These are phyloP conservation scores for Aureobasidium subglaciale DNA, from an alignment of 2,329 filamentous ascomycete genomes.

Conservation along the genomic window DNA sequence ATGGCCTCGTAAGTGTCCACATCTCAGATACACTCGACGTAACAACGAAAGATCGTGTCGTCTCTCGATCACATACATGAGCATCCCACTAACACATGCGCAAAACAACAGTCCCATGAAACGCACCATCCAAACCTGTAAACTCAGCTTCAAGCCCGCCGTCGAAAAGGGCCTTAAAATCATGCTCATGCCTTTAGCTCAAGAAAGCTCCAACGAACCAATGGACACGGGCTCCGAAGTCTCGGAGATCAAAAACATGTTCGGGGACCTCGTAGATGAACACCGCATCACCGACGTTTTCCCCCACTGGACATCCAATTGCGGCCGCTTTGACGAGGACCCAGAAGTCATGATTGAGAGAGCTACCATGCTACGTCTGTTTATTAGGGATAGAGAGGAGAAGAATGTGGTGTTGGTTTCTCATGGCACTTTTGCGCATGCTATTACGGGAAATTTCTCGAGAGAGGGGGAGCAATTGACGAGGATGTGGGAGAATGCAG, in stretches of 20 bases:
- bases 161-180: constrained; percentile 47
- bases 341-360: constrained; percentile 50
- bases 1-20: constrained; percentile 54
- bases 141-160: constrained; percentile 59
- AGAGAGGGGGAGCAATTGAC: constrained; percentile 29
- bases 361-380: constrained; percentile 53
- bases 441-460: constrained; percentile 73
- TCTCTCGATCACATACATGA: no score
- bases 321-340: constrained; percentile 38
- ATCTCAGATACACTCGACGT: no score
- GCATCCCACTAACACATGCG: no score
- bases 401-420: constrained; percentile 71
- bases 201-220: constrained; percentile 67
- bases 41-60: no score
- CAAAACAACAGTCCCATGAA: constrained; percentile 53
- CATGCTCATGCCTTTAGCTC: constrained; percentile 63
- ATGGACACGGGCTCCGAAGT: constrained; percentile 66
- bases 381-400: constrained; percentile 46
- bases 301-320: constrained; percentile 61
- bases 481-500: constrained; percentile 27
- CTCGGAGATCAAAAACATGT: constrained; percentile 53
- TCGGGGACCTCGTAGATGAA: constrained; percentile 56
- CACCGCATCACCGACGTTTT: constrained; percentile 45
- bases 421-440: constrained; percentile 79
- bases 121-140: constrained; percentile 71